These are phyloP conservation scores for Phytopythium sindhum DNA, from an alignment of 352 stramenopile species.

Conservation along the genomic window DNA sequence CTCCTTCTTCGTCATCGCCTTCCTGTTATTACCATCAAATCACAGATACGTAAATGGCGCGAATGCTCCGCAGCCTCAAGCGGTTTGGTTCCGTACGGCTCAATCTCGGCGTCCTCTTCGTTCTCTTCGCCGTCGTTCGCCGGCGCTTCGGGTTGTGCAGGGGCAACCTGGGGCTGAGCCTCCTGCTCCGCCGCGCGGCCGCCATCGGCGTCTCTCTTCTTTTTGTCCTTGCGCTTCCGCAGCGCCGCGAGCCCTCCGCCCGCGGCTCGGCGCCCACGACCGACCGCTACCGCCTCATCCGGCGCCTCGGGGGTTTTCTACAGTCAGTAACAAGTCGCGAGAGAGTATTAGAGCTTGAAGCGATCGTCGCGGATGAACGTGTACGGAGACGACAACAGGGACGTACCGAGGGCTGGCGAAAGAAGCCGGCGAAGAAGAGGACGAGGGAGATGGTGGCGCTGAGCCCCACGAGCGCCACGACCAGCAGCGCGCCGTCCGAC, in stretches of 20 bases:
- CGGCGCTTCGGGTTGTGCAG: too few species aligned
- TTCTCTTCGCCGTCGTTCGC: slow-evolving; percentile 16
- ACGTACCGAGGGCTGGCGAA: slow-evolving; percentile 33
- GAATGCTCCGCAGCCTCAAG: neutral
- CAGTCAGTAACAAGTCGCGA: neutral
- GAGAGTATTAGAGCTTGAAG: slow-evolving; percentile 2
- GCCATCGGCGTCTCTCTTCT: slow-evolving; percentile 30
- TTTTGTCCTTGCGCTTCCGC: slow-evolving; percentile 64
- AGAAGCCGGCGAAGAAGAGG: slow-evolving; percentile 71
- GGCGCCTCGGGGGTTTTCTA: slow-evolving; percentile 33
- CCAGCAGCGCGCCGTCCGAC: slow-evolving; percentile 55
- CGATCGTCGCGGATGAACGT: neutral
- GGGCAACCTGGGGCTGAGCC: too few species aligned
- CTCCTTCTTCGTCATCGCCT: slow-evolving; percentile 71
- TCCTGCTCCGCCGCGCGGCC: too few species aligned
- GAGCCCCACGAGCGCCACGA: slow-evolving; percentile 48
- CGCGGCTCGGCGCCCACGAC: slow-evolving; percentile 30
- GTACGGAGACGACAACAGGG: neutral
- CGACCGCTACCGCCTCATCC: slow-evolving; percentile 28
- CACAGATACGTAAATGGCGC: slow-evolving; percentile 4
- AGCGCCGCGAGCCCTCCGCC: slow-evolving; percentile 47
- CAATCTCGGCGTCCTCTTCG: slow-evolving; percentile 15
- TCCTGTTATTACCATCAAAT: slow-evolving; percentile 12
- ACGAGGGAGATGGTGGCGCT: slow-evolving; percentile 44
- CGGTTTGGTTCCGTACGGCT: slow-evolving; percentile 31